Evolutionary conservation across 768 basidiomycete species (phyloP).

Genomic region (Lactarius trivialis): DNA sequence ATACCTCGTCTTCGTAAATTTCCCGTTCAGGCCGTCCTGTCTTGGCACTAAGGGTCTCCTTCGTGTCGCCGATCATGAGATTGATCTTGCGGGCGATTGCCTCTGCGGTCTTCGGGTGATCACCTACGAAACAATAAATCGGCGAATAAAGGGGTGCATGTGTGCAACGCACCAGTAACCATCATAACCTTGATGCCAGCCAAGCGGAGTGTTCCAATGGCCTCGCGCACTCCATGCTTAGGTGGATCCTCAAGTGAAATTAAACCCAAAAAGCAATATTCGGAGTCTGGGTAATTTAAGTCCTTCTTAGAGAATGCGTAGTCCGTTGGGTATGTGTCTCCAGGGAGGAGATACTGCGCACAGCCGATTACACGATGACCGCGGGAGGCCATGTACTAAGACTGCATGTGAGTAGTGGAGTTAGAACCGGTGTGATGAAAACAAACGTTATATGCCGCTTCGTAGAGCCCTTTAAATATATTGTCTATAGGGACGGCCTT

Average conservation of each 20-base stretch:
- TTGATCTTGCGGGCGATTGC: slow-evolving; percentile 71
- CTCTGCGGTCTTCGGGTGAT: slow-evolving; percentile 69
- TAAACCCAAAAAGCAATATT: slow-evolving; percentile 59
- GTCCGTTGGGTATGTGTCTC: slow-evolving; percentile 39
- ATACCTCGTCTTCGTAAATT: slow-evolving; percentile 62
- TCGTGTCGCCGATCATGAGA: slow-evolving; percentile 59
- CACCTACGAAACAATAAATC: slow-evolving; percentile 33
- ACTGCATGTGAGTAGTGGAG: not conserved
- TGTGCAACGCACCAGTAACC: slow-evolving; percentile 48
- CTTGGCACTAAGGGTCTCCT: slow-evolving; percentile 51
- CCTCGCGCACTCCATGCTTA: slow-evolving; percentile 65
- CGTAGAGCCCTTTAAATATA: slow-evolving; percentile 47
- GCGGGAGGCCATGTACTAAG: slow-evolving; percentile 68
- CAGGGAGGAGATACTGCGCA: slow-evolving; percentile 51
- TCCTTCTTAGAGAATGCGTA: slow-evolving; percentile 52
- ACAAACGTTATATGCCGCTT: slow-evolving; percentile 55
- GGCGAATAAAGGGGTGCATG: not conserved
- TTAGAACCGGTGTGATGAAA: not conserved
- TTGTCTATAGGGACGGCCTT: slow-evolving; percentile 43
- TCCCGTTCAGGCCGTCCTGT: slow-evolving; percentile 49
- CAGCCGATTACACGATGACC: slow-evolving; percentile 72
- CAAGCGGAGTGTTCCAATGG: slow-evolving; percentile 61
- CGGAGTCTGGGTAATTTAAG: slow-evolving; percentile 44
- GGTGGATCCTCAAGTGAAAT: slow-evolving; percentile 66
- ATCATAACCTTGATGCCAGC: slow-evolving; percentile 75